Conservation (phyloP, 371 early-diverging fungal genomes). For the Nematocida sp. region DNA sequence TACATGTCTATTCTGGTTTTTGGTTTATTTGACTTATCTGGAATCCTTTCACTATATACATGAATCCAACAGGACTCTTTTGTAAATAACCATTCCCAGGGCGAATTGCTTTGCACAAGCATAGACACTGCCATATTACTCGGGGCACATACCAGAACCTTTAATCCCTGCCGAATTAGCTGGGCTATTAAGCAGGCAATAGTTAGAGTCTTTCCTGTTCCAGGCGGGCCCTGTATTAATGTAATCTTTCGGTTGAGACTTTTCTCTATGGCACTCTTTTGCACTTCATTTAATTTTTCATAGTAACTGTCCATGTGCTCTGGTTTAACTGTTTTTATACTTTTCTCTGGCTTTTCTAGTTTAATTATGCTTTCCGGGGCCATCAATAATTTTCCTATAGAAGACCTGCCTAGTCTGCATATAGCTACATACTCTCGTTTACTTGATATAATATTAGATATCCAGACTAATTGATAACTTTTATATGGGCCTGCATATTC, state of each 20-base stretch:
- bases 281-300: conserved; percentile 49
- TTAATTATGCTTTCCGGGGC: not conserved
- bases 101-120: conserved; percentile 6
- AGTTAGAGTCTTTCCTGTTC: conserved; percentile 89
- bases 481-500: not conserved
- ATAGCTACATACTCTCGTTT: not conserved
- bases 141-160: conserved; percentile 84
- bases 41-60: not conserved
- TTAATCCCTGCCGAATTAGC: conserved; percentile 72
- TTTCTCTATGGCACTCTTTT: conserved; percentile 53
- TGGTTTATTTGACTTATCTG: not conserved
- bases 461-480: not conserved
- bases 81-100: not conserved
- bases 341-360: not conserved
- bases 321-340: not conserved
- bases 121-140: conserved; percentile 83
- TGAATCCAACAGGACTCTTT: not conserved
- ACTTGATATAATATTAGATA: conserved; percentile 1
- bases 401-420: not conserved
- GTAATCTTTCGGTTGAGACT: conserved; percentile 14
- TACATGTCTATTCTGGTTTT: not conserved
- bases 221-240: conserved; percentile 71
- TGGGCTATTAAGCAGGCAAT: conserved; percentile 80
- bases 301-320: not conserved
- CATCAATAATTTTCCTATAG: not conserved